These are phyloP conservation scores for Geoglossum glabrum DNA, from an alignment of 495 filamentous ascomycete genomes.

Conservation along the genomic window DNA sequence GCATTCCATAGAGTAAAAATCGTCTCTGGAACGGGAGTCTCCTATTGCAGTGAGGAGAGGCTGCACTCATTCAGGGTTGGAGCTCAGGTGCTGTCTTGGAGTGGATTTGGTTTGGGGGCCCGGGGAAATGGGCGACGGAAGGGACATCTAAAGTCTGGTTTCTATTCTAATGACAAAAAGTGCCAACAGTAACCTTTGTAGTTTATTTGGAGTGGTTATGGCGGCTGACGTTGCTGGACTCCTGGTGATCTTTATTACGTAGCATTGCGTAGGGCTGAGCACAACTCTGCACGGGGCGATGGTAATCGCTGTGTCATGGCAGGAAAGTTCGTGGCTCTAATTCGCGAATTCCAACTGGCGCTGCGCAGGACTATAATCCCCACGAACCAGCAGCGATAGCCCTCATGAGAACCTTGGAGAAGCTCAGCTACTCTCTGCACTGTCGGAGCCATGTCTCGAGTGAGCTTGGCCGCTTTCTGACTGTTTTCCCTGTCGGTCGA, in stretches of 20 bases:
- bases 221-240: neutral
- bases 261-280: neutral
- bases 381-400: constrained; percentile 4
- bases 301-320: neutral
- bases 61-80: neutral
- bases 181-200: too few relatives aligned
- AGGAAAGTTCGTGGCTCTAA: neutral
- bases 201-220: too few relatives aligned
- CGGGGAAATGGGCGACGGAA: too few relatives aligned
- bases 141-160: too few relatives aligned
- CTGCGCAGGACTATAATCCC: neutral
- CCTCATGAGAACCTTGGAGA: constrained; percentile 4
- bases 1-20: neutral
- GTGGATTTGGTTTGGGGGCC: too few relatives aligned
- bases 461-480: constrained; percentile 17
- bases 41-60: neutral
- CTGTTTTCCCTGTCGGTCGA: constrained; percentile 11
- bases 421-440: constrained; percentile 5
- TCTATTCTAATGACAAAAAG: too few relatives aligned
- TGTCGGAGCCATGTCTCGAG: constrained; percentile 30
- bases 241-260: neutral
- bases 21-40: neutral
- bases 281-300: neutral
- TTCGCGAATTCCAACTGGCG: neutral
- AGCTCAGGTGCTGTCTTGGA: neutral